These are phyloP conservation scores for Heimioporus sp. DNA, from an alignment of 768 basidiomycete genomes.

Conservation along the genomic window DNA sequence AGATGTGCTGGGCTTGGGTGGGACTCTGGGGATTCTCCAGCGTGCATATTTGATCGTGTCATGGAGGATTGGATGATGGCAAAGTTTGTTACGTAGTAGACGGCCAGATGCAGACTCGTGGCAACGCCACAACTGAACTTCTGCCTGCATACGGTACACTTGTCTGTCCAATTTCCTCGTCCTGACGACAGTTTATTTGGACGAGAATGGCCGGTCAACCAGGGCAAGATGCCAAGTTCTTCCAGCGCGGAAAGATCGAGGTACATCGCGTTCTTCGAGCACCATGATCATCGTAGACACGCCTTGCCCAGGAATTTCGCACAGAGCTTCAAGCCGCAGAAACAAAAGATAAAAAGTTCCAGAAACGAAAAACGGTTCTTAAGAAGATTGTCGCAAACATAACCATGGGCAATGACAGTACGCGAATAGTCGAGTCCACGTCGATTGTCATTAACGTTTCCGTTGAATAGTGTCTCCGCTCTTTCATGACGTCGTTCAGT, in stretches of 20 bases:
- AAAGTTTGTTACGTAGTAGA: no score
- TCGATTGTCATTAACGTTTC: slow-evolving; percentile 17
- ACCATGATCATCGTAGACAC: slow-evolving; percentile 12
- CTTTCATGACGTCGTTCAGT: slow-evolving; percentile 94
- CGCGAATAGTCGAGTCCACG: slow-evolving; percentile 35
- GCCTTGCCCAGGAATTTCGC: slow-evolving; percentile 69
- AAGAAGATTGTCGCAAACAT: slow-evolving; percentile 99
- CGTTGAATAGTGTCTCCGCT: slow-evolving; percentile 77
- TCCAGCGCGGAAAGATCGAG: slow-evolving; percentile 89
- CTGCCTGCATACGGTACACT: background rate
- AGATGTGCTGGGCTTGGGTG: no score
- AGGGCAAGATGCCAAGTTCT: slow-evolving; percentile 90
- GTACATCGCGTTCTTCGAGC: slow-evolving; percentile 35
- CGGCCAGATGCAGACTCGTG: no score
- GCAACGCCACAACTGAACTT: no score
- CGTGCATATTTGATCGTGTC: no score
- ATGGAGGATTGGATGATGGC: no score
- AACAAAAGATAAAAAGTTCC: slow-evolving; percentile 94
- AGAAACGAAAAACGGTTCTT: slow-evolving; percentile 88
- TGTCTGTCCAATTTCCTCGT: background rate
- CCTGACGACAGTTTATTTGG: background rate
- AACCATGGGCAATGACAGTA: slow-evolving; percentile 99
- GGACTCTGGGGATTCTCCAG: no score
- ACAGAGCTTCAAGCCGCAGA: slow-evolving; percentile 89
- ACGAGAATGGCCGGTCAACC: slow-evolving; percentile 46